Evolutionary conservation across 2,329 filamentous ascomycete species (phyloP), one percentile per base, ranked within the genome.

Genomic region (Xylariaceae sp.): DNA sequence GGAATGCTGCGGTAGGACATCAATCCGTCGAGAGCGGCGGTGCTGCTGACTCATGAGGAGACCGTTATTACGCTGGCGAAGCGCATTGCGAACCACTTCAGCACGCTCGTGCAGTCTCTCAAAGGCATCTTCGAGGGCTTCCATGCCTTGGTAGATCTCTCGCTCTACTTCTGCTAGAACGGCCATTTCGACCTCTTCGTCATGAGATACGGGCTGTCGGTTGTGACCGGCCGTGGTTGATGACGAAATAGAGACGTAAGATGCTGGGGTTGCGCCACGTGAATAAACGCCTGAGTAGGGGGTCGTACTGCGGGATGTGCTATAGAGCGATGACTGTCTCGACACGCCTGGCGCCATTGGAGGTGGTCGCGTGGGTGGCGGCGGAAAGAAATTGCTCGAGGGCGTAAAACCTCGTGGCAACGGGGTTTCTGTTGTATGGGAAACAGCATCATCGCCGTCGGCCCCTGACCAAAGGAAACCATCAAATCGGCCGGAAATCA

Each of bases 391-490:
- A 48, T 74, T 76, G 62, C 72, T 76, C 3, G 74, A 73, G 0
- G 83, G 83, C 2, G 81, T 85, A 56, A 72, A 77, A 60, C 72
- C 81, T 65, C 77, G 74, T 51, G 76, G 83, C 51, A 62, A 43
- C 6, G 72, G 69, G 34, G 67, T 67, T n/a, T 79, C 77, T 50
- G 70, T 67, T 34, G 67, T 78, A 53, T 70, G 70, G 39, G 64
- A 64, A 6, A 66, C 62, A 32, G 64, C 65, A 42, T 78, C 76
- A 30, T 81, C 79, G n/a, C 64, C 69, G 51, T 96, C 91, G 5
- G 89, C 90, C 27, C 92, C 92, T 44, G 90, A 95, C 84, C 92
- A 95, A 26, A 96, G 78, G 72, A 97, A 97, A 3, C 92, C 92
- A 67, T 96, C 91, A 65, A 97, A 97, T 31, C 92, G 87, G 31